A percentile compares a stretch with the other conserved stretches of the same genome.
Conservation (phyloP, 805 yeast genomes). For the Wickerhamiella azymoides region DNA sequence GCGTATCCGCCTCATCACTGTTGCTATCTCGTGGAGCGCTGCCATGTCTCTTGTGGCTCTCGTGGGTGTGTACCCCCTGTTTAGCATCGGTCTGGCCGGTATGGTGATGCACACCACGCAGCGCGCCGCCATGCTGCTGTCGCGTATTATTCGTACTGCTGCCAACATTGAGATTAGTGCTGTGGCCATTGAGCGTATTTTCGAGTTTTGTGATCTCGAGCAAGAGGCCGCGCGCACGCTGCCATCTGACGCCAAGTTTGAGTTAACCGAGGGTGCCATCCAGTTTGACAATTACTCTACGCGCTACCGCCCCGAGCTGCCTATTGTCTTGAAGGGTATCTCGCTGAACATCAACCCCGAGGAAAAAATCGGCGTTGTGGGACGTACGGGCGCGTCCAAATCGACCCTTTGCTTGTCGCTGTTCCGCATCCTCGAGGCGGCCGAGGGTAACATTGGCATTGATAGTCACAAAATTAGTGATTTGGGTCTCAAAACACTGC, state of each 20-base stretch:
- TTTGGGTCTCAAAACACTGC: constrained; percentile 43
- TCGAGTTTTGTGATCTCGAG: constrained; percentile 46
- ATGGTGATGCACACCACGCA: constrained; percentile 74
- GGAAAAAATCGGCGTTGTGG: constrained; percentile 81
- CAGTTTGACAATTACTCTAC: constrained; percentile 64
- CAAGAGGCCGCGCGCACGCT: constrained; percentile 76
- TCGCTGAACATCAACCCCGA: constrained; percentile 58
- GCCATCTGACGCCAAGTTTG: constrained; percentile 66
- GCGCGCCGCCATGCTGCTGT: constrained; percentile 68
- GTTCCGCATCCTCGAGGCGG: constrained; percentile 44
- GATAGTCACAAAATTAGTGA: constrained; percentile 43
- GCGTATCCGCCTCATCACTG: constrained; percentile 82
- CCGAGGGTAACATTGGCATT: constrained; percentile 38
- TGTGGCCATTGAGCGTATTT: constrained; percentile 59
- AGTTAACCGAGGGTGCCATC: constrained; percentile 47
- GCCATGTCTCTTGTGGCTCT: constrained; percentile 53
- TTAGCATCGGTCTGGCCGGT: constrained; percentile 84
- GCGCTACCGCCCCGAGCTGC: constrained; percentile 71
- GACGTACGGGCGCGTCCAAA: constrained; percentile 95
- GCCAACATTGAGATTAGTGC: constrained; percentile 85
- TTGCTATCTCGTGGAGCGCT: constrained; percentile 63
- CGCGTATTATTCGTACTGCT: constrained; percentile 83
- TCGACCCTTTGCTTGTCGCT: constrained; percentile 84
- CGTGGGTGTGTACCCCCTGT: constrained; percentile 38
- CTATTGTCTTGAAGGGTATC: constrained; percentile 68